Base-by-base conservation (phyloP, 2,329 filamentous ascomycete genomes). In the Alternaria sp. region DNA sequence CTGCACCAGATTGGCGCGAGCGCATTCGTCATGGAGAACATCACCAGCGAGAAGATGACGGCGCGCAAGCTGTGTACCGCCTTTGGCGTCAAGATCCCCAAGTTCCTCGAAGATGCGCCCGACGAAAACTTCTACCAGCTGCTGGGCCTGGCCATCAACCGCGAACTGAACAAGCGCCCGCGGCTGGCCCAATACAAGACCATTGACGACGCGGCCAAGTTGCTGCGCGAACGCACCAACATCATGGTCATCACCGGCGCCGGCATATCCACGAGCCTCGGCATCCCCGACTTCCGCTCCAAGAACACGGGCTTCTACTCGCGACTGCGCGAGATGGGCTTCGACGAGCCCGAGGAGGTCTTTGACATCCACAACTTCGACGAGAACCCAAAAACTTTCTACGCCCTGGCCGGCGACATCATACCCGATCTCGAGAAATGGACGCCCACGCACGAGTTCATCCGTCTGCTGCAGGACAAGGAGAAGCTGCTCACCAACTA, bases 271-370 rank as follows among this genome's bases (percentile, higher is more conserved):
- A 99, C 95, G 1, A 97, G 93, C 53, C 88, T 99, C 20, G 95
- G 95, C 63, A 98, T 99, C 61, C 95, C 95, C 5, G 95, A 99
- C 78, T 99, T 99, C 75, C 90, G 95, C 67, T 97, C 94, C 54
- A 95, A 95, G 78, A 91, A 92, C 73, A 97, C 90, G 1, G 94
- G 94, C 51, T 90, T 98, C 57, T 98, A 98, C 81, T 90, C 93
- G 46, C 90, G 93, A 75, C 84, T 98, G 53, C 89, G 87, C 69
- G 88, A 92, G 72, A 86, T 95, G 62, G 93, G 93, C 7, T 84
- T 89, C 62, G 88, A 83, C 65, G 94, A 97, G 71, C 94, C 94
- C 1, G 94, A 98, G 76, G 93, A 98, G 74, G 93, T 98, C 27
- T 99, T 99, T 74, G 93, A 97, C 80, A 95, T 98, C 65, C 81